Conservation (phyloP, 352 stramenopile genomes). For the Pythium phragmitis region DNA sequence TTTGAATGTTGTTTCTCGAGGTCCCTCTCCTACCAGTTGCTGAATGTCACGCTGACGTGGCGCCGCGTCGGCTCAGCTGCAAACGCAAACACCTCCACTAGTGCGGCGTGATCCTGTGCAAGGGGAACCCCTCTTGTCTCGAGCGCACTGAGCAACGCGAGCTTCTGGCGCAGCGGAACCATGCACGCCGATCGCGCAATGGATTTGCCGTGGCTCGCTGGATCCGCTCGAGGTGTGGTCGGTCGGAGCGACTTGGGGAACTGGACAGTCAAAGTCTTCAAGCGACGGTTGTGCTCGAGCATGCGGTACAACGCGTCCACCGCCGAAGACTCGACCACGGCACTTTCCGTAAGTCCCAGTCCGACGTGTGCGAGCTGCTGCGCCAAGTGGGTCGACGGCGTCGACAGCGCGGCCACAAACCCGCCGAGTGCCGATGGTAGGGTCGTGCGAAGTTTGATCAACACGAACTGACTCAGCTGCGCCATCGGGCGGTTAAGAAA, state of each 20-base stretch:
- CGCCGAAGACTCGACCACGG: not conserved
- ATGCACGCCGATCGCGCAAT: not conserved
- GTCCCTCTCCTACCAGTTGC: not conserved
- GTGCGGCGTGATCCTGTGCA: not conserved
- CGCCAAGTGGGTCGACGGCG: not conserved
- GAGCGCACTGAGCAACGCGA: not conserved
- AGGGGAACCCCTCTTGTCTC: not conserved
- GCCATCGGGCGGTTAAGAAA: not conserved
- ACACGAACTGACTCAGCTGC: not conserved
- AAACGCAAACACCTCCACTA: not conserved
- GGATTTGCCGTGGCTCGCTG: not conserved
- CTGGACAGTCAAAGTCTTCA: not conserved
- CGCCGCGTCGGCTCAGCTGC: not conserved
- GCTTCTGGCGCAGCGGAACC: not conserved
- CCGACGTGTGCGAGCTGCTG: not conserved
- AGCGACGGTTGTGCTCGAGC: not conserved
- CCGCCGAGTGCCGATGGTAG: not conserved
- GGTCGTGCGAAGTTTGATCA: not conserved
- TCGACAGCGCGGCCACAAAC: constrained; percentile 3
- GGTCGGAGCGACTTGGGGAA: not conserved
- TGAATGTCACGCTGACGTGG: not conserved
- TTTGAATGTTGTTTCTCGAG: not conserved
- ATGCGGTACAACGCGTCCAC: not conserved
- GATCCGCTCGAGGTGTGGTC: not conserved
- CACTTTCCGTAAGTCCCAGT: not conserved